These are phyloP conservation scores for Pythium myriotylum DNA, from an alignment of 352 stramenopile species.

Conservation along the genomic window DNA sequence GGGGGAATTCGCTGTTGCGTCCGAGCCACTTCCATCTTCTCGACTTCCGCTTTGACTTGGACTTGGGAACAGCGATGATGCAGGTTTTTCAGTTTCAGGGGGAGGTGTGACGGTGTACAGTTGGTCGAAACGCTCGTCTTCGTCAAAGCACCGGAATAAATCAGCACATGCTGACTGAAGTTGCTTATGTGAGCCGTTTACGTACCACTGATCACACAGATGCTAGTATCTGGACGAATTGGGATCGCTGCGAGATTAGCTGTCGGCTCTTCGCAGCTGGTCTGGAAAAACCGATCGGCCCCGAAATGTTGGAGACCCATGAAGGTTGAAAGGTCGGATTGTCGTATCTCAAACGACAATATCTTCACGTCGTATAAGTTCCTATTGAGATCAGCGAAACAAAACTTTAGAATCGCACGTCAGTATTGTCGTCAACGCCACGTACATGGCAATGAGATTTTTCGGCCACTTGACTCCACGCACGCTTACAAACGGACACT, in stretches of 20 bases:
- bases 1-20: no score
- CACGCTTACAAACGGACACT: background rate
- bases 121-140: no score
- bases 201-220: background rate
- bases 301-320: background rate
- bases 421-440: no score
- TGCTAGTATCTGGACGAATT: background rate
- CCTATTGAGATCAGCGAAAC: no score
- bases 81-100: no score
- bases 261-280: background rate
- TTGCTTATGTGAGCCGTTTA: background rate
- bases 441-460: background rate
- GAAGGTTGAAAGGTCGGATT: background rate
- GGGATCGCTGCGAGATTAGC: background rate
- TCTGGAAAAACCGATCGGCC: background rate
- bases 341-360: conserved; percentile 2
- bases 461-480: background rate
- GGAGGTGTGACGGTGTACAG: no score
- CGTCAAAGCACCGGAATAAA: no score
- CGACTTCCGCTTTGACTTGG: no score
- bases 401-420: no score
- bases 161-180: no score
- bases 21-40: no score
- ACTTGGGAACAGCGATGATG: no score
- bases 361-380: background rate